These are phyloP conservation scores for Coleophoma cylindrospora DNA, from an alignment of 2,329 filamentous ascomycete genomes.

Conservation along the genomic window DNA sequence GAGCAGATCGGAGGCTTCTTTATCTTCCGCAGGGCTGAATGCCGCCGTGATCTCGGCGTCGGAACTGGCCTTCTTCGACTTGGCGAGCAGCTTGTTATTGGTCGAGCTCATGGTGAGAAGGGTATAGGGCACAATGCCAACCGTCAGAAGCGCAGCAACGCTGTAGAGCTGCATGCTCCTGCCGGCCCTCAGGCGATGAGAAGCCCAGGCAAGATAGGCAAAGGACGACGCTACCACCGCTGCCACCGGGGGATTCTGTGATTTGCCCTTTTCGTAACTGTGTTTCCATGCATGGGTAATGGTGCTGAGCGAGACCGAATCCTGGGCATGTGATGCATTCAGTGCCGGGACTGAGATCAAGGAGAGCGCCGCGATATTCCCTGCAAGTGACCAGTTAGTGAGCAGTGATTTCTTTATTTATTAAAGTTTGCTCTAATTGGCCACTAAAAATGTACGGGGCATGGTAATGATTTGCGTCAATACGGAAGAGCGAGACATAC, in stretches of 20 bases:
- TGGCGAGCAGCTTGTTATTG: constrained; percentile 5
- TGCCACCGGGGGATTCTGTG: constrained; percentile 4
- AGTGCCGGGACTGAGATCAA: constrained; percentile 6
- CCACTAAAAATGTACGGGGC: neutral
- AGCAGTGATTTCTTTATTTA: neutral
- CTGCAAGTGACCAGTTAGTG: neutral
- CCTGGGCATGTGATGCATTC: constrained; percentile 1
- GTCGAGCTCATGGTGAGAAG: constrained; percentile 2
- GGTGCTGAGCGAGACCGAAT: neutral
- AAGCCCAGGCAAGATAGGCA: constrained; percentile 5
- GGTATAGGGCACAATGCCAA: constrained; percentile 7
- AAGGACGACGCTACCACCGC: neutral
- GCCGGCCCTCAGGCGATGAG: neutral
- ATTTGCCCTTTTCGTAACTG: constrained; percentile 5
- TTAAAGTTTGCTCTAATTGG: neutral
- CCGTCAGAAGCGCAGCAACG: constrained; percentile 3
- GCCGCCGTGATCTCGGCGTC: constrained; percentile 7
- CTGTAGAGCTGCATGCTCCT: constrained; percentile 1
- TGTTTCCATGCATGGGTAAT: constrained; percentile 4
- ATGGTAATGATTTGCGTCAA: neutral
- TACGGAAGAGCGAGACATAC: neutral
- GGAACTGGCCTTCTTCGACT: constrained; percentile 10
- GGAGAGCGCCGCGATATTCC: constrained; percentile 8
- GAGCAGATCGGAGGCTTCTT: constrained; percentile 2
- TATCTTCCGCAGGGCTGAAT: constrained; percentile 12